These are phyloP conservation scores for Penicillium fimorum DNA, from an alignment of 495 filamentous ascomycete species.

Conservation along the genomic window DNA sequence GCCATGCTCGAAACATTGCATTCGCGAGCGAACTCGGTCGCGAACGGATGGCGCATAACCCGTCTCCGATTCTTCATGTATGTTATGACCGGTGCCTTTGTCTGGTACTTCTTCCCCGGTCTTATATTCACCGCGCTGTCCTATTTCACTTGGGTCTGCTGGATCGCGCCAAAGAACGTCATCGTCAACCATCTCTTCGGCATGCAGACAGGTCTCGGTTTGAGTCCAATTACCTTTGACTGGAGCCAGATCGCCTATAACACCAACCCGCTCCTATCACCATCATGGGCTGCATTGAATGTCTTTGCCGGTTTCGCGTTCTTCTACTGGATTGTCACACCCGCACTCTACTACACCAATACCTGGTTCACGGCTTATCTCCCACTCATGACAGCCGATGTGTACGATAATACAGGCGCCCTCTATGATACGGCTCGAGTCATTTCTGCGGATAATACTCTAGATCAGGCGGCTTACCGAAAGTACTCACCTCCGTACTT, in stretches of 20 bases:
- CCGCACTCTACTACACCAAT: conserved; percentile 40
- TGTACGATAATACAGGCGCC: conserved; percentile 79
- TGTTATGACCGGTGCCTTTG: conserved; percentile 47
- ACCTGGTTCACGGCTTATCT: conserved; percentile 42
- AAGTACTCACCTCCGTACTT: conserved; percentile 79
- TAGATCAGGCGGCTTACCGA: conserved; percentile 70
- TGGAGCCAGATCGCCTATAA: conserved; percentile 54
- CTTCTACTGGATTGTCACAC: conserved; percentile 35
- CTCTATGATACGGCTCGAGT: conserved; percentile 77
- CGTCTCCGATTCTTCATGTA: conserved; percentile 59
- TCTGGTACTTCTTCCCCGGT: conserved; percentile 80
- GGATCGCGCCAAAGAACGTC: conserved; percentile 79
- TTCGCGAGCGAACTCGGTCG: conserved; percentile 34
- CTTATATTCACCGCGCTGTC: conserved; percentile 77
- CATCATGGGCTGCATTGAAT: conserved; percentile 53
- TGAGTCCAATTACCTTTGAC: conserved; percentile 84
- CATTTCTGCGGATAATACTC: conserved; percentile 65
- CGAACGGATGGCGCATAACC: conserved; percentile 61
- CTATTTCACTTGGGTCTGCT: conserved; percentile 84
- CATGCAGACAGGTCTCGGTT: conserved; percentile 72
- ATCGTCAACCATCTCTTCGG: conserved; percentile 76
- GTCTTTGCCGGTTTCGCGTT: conserved; percentile 46
- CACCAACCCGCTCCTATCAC: conserved; percentile 37
- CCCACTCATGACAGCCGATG: conserved; percentile 43
- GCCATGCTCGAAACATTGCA: conserved; percentile 39